Conservation (phyloP, 768 basidiomycete species). For the Termitomyces sp. region DNA sequence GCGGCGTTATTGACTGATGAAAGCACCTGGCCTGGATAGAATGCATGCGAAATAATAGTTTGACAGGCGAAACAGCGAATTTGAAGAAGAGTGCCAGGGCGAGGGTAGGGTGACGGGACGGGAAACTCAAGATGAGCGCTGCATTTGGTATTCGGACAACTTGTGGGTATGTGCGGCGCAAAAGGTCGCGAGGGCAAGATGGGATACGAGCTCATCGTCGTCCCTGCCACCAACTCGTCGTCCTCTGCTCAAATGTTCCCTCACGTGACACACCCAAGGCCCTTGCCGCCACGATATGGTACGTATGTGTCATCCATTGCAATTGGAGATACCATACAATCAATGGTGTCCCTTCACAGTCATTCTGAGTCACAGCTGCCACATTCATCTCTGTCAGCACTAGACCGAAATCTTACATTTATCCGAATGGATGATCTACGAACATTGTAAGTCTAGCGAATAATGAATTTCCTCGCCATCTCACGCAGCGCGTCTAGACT, state of each 20-base stretch:
- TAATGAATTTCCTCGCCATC: not conserved
- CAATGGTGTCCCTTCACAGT: not conserved
- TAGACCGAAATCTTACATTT: not conserved
- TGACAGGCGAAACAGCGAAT: conserved; percentile 71
- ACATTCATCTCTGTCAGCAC: not conserved
- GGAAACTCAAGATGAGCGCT: conserved; percentile 58
- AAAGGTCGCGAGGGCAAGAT: conserved; percentile 60
- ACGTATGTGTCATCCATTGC: not conserved
- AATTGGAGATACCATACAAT: not conserved
- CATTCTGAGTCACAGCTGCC: conserved; percentile 3
- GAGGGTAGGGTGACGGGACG: conserved; percentile 52
- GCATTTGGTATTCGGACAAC: conserved; percentile 50
- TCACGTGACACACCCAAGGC: not conserved
- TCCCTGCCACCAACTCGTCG: not conserved
- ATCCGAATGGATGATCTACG: not conserved
- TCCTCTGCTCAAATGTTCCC: not conserved
- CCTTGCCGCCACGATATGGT: not conserved
- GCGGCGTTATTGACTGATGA: conserved; percentile 12
- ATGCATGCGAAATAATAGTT: conserved; percentile 52
- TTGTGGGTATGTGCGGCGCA: conserved; percentile 61
- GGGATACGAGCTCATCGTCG: conserved; percentile 40
- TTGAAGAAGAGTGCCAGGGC: conserved; percentile 51
- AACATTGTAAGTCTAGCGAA: not conserved
- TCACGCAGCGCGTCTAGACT: not conserved
- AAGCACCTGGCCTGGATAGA: conserved; percentile 61